Percentiles rank a stretch among this genome's conserved stretches.
Evolutionary conservation across 352 stramenopile genomes (phyloP).

Genomic region (Elongisporangium anandrum): DNA sequence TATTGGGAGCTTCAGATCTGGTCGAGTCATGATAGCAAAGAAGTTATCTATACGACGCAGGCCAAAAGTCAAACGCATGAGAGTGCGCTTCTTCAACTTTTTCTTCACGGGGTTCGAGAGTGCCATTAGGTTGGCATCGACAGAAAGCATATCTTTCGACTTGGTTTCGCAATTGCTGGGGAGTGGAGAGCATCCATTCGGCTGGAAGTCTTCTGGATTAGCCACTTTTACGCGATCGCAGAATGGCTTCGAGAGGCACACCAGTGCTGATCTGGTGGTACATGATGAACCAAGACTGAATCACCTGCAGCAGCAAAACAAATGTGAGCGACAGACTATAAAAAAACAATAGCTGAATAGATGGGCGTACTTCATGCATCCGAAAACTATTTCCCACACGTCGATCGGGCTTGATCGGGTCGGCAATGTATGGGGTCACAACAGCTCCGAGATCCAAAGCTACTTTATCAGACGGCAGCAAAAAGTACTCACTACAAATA

Average conservation of each 20-base stretch:
- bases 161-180: not conserved
- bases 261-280: conserved; percentile 35
- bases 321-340: not conserved
- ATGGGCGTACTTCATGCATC: conserved; percentile 59
- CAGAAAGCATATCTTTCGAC: not conserved
- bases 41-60: not conserved
- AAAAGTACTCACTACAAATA: conserved; percentile 62
- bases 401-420: conserved; percentile 62
- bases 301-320: conserved; percentile 17
- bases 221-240: conserved; percentile 10
- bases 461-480: conserved; percentile 46
- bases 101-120: not conserved
- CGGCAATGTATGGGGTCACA: conserved; percentile 61
- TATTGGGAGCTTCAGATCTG: not conserved
- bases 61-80: not conserved
- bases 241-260: conserved; percentile 12
- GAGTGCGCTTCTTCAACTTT: not conserved
- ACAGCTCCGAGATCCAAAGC: conserved; percentile 23
- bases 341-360: not conserved
- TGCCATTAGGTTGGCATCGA: not conserved
- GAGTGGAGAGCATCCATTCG: too few species aligned
- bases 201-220: not conserved
- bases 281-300: conserved; percentile 37
- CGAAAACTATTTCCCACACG: conserved; percentile 81
- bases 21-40: not conserved